Evolutionary conservation across 2,329 filamentous ascomycete species (phyloP).

Genomic region (Claviceps digitariae): DNA sequence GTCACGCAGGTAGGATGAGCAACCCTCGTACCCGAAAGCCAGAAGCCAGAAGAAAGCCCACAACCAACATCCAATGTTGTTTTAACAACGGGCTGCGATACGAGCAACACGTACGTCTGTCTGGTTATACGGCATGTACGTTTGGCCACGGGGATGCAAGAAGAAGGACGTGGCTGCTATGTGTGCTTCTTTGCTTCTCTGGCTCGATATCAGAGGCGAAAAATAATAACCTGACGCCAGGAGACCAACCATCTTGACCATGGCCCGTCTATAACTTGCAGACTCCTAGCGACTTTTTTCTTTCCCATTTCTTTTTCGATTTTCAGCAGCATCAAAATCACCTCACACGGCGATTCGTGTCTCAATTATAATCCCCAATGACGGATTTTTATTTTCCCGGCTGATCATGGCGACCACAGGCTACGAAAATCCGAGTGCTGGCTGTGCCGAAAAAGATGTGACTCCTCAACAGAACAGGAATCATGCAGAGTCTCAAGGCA

Average conservation of each 20-base stretch:
- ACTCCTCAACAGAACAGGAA: not conserved
- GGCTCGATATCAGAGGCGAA: too few species aligned
- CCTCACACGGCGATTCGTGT: too few species aligned
- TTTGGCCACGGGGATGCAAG: too few species aligned
- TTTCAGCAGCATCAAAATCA: not conserved
- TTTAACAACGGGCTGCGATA: too few species aligned
- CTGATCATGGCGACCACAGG: not conserved
- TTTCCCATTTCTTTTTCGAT: too few species aligned
- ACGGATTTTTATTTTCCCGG: not conserved
- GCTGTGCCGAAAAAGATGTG: not conserved
- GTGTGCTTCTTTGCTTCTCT: too few species aligned
- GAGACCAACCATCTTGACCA: too few species aligned
- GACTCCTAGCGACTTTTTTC: not conserved
- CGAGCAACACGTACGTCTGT: too few species aligned
- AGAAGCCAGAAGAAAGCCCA: not conserved
- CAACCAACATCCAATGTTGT: too few species aligned
- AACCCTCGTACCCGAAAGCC: not conserved
- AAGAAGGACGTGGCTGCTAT: too few species aligned
- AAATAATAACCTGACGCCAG: too few species aligned
- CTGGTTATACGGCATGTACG: not conserved
- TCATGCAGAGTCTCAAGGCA: not conserved
- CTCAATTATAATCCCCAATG: not conserved
- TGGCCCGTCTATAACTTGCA: too few species aligned
- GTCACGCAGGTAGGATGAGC: not conserved
- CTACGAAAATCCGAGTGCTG: not conserved